Base-by-base conservation (phyloP, 768 basidiomycete genomes). In the Boletus edulis region DNA sequence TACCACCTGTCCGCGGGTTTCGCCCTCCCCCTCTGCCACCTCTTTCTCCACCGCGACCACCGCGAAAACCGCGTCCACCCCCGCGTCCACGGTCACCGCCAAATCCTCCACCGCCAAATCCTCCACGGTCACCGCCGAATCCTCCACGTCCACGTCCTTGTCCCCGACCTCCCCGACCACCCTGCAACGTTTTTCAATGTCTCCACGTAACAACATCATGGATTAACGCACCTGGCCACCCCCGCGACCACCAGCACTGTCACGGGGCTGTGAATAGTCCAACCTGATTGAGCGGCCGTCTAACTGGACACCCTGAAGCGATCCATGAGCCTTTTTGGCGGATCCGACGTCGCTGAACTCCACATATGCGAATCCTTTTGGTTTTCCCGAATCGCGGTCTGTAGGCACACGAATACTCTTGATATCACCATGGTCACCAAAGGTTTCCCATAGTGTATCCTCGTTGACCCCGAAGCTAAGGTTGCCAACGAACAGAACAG, bases 361-460 rank as follows among this genome's bases (percentile, higher is more conserved):
- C 67, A 99, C 90, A 73, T 98, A 98, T 20, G 86, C 97, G 73
- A 96, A 98, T 65, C 97, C 97, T 73, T 98, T 98, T 44, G 91
- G 86, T 57, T 78, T 81, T 29, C 94, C 94, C 8, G 89, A 81
- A 47, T 99, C 97, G 61, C 91, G 80, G 72, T 98, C 94, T 38
- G 94, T 97, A 31, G 94, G 94, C 47, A 99, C 75, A 52, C 94
- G 84, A 39, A 98, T 91, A 65, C 77, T 87, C 76, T 90, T 89
- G 58, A 97, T 83, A 41, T 83, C 78, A 54, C 92, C 92, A 68
- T 86, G 87, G 67, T 94, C 92, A 59, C 84, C 86, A 72, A 98
- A 99, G 62, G 85, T 80, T 70, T 89, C 84, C 93, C 94, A 98
- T 34, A 98, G 77, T 14, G 77, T 73, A 68, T 98, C 94, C 74